Base-by-base conservation (phyloP, 257 asterid species). In the Jacaranda copaia region DNA sequence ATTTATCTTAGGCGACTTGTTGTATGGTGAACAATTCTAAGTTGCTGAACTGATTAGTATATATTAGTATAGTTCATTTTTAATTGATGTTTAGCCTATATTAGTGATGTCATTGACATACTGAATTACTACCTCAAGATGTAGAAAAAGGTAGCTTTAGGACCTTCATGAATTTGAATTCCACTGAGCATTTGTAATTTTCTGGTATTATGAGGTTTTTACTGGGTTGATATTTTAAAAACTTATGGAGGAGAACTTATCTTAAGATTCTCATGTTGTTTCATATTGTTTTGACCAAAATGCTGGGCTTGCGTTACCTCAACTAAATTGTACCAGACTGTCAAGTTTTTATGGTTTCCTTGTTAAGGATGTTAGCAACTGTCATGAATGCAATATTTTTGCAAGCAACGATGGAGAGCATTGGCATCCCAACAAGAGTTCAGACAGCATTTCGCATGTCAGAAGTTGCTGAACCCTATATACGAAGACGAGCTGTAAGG, bases 391-490 rank as follows among this genome's bases (percentile, higher is more conserved):
- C 99, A 60, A 95, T 95, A 80, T 91, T 90, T 72, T 81, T 95
- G 86, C 99, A 95, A 91, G 96, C 99, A 70, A 89, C 98, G 15
- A 91, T 95, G 99, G 99, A 95, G 84, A 95, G 98, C 80, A 87
- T 91, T 14, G 98, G 99, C 73, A 93, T 95, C 82, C 99, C 98
- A 55, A 95, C 99, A 10, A 88, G 99, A 81, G 99, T 95, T 80
- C 99, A 95, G 88, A 95, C 98, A 35, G 98, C 99, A 68, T 93
- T 95, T 79, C 96, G 93, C 80, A 95, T 95, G 99, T 91, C 99
- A 3, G 99, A 95, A 84, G 99, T 95, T 72, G 99, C 99, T 36
- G 98, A 95, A 70, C 98, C 99, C 64, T 95, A 95, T 77, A 95
- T 91, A 83, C 89, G 98, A 35, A 89, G 98, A 83, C 88, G 98